These are phyloP conservation scores for Curvularia spicifera DNA, from an alignment of 2,329 filamentous ascomycete species.

Conservation along the genomic window DNA sequence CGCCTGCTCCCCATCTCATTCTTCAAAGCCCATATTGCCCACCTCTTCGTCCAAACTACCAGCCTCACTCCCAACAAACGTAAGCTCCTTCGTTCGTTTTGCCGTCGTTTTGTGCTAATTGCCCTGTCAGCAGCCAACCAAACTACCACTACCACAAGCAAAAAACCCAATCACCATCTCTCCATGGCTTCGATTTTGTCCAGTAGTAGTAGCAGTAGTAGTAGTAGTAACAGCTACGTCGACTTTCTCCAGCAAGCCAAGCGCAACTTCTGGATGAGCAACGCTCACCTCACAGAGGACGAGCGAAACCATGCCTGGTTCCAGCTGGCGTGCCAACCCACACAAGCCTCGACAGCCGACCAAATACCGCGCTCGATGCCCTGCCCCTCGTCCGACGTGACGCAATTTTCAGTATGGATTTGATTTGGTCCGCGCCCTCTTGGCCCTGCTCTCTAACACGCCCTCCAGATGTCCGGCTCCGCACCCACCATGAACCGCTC, in stretches of 20 bases:
- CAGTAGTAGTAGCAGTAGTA: slow-evolving; percentile 26
- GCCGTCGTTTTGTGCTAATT: not conserved
- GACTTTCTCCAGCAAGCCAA: slow-evolving; percentile 47
- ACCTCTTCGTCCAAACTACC: slow-evolving; percentile 10
- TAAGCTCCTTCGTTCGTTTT: slow-evolving; percentile 20
- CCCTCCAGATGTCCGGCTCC: slow-evolving; percentile 36
- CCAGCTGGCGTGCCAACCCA: slow-evolving; percentile 31
- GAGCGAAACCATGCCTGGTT: slow-evolving; percentile 47
- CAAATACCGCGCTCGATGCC: slow-evolving; percentile 48
- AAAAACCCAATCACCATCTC: not conserved
- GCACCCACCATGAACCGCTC: slow-evolving; percentile 45
- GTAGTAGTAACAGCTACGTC: slow-evolving; percentile 24
- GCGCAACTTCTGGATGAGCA: slow-evolving; percentile 44
- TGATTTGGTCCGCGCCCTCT: slow-evolving; percentile 34
- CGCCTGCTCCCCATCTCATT: slow-evolving; percentile 30
- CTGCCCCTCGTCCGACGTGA: slow-evolving; percentile 28
- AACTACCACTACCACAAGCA: not conserved
- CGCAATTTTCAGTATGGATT: slow-evolving; percentile 43
- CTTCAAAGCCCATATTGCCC: slow-evolving; percentile 20
- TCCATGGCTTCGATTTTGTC: slow-evolving; percentile 38
- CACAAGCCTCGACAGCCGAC: slow-evolving; percentile 32
- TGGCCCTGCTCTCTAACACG: slow-evolving; percentile 36
- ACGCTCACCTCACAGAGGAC: slow-evolving; percentile 44
- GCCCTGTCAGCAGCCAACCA: slow-evolving; percentile 14
- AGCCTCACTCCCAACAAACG: slow-evolving; percentile 12